These are phyloP conservation scores for Capsicum pubescens DNA, from an alignment of 257 asterid genomes.

Conservation along the genomic window DNA sequence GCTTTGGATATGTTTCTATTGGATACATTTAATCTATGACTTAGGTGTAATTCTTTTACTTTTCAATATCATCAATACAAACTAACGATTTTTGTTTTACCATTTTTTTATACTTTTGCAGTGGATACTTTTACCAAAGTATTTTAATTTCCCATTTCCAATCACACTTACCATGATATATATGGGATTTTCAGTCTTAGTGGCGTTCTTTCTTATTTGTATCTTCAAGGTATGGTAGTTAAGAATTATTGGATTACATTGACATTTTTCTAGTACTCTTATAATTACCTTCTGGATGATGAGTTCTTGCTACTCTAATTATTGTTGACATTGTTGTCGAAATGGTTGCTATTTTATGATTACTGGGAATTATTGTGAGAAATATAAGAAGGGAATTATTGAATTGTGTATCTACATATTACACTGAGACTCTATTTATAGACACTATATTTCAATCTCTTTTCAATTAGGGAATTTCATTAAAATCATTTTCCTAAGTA, in stretches of 20 bases:
- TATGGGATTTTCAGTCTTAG: conserved; percentile 96
- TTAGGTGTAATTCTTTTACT: not conserved
- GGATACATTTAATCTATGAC: not conserved
- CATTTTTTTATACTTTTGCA: conserved; percentile 45
- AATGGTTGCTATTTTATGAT: conserved; percentile 14
- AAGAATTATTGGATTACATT: conserved; percentile 10
- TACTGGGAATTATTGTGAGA: not conserved
- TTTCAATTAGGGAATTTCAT: no score
- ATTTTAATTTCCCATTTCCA: conserved; percentile 94
- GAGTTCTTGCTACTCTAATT: conserved; percentile 7
- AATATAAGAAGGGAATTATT: no score
- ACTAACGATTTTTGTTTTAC: conserved; percentile 22
- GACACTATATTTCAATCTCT: no score
- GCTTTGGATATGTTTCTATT: not conserved
- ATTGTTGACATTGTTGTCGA: not conserved
- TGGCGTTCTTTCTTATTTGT: conserved; percentile 87
- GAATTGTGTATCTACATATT: no score
- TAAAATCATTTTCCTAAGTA: no score
- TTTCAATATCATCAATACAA: conserved; percentile 13
- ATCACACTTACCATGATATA: conserved; percentile 97
- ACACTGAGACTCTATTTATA: no score
- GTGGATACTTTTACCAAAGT: conserved; percentile 99
- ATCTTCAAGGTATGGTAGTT: conserved; percentile 71
- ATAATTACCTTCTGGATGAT: not conserved
- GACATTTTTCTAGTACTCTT: not conserved